phyloP scores from a whole-genome alignment of 2,329 filamentous ascomycete genomes.

The Fusarium sp. region DNA sequence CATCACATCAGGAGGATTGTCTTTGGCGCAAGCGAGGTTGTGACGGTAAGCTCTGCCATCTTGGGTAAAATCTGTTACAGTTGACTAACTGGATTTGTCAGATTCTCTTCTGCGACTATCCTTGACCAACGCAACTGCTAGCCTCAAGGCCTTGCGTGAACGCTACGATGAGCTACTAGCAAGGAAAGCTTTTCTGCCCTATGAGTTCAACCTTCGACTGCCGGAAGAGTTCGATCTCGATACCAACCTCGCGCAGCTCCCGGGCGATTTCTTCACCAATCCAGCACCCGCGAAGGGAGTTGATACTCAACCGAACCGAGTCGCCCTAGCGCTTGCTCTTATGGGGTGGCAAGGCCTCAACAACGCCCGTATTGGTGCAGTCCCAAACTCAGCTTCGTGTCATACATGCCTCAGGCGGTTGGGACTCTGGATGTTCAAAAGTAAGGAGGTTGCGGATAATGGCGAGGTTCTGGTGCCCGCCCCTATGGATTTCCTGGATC shows the following conservation, averaged over 20 bases:
- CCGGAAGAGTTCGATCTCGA: slow-evolving; percentile 69
- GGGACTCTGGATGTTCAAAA: slow-evolving; percentile 94
- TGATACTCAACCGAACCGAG: slow-evolving; percentile 64
- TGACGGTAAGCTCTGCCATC: slow-evolving; percentile 71
- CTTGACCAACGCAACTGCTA: slow-evolving; percentile 72
- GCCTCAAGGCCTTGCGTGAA: slow-evolving; percentile 70
- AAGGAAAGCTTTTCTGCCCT: slow-evolving; percentile 71
- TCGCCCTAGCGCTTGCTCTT: slow-evolving; percentile 78
- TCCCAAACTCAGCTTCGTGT: slow-evolving; percentile 83
- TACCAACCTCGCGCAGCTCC: slow-evolving; percentile 64
- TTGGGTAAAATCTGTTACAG: slow-evolving; percentile 25
- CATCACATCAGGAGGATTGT: slow-evolving; percentile 85
- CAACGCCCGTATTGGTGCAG: slow-evolving; percentile 68
- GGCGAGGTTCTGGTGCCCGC: slow-evolving; percentile 70
- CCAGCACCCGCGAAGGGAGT: slow-evolving; percentile 54
- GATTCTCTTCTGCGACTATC: slow-evolving; percentile 74
- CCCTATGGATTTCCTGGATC: slow-evolving; percentile 77
- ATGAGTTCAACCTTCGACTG: slow-evolving; percentile 73
- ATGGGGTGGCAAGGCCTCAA: slow-evolving; percentile 82
- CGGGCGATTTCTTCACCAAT: slow-evolving; percentile 68
- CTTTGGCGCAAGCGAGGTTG: slow-evolving; percentile 91
- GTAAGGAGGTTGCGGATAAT: slow-evolving; percentile 74
- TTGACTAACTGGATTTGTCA: slow-evolving; percentile 52
- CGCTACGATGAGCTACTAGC: slow-evolving; percentile 76
- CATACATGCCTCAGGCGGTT: slow-evolving; percentile 89